Evolutionary conservation across 345 rosid genomes (phyloP), one percentile per base, ranked within the genome.

Genomic region (Combretum micranthum): DNA sequence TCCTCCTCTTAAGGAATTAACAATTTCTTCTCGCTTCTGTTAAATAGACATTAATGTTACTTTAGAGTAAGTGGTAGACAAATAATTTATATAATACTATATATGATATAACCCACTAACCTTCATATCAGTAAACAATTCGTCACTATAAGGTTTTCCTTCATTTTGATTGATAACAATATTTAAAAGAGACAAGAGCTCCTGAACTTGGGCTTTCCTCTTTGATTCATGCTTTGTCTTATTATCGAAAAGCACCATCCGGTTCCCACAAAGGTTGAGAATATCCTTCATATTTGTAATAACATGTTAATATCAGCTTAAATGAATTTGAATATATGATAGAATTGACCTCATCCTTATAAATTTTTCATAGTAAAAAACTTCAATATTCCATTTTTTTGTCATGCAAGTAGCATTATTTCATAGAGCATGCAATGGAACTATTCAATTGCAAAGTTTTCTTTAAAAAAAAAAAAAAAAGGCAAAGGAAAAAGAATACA

Each of bases 131-230:
- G n/a, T n/a, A n/a, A 86, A 86, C 64, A 85, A 60, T 56, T 88
- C 97, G 64, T 88, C 86, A 22, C 84, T 80, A 59, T 77, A 92
- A 0, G 97, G 97, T 47, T 63, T 79, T 49, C 95, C 98, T 63
- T 73, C 80, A 69, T 88, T 92, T 55, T 69, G 72, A 12, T 23
- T 61, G 23, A 77, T 69, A 59, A 88, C 78, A 15, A 19, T 51
- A 47, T 80, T 74, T 52, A 88, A 86, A 64, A 81, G 82, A 14
- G 83, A 75, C 1, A 92, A 82, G 64, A 92, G 93, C 65, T 75
- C 62, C 49, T 74, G 62, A 55, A 86, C 82, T 69, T 92, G 96
- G 45, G 68, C 64, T 58, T 49, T 69, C 67, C 70, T 81, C 79
- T 78, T 84, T 1, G 22, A 13, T 61, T 72, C 80, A 63, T 92